Conservation (phyloP, 2,329 filamentous ascomycete species). For the Capronia epimyces region DNA sequence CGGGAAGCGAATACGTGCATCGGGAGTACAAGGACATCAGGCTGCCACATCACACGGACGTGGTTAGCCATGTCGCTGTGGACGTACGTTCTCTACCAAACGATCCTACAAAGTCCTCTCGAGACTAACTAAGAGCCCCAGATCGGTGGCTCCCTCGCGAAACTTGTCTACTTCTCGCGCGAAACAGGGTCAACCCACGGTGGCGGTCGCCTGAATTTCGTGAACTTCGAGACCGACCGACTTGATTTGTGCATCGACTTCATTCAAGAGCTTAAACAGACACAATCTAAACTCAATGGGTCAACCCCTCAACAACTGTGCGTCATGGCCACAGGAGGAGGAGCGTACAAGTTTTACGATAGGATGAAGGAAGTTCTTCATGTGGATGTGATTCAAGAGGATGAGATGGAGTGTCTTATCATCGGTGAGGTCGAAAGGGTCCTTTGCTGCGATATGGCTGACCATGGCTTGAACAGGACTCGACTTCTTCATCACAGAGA, state of each 20-base stretch:
- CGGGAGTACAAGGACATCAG: slow-evolving; percentile 87
- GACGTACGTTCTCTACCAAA: slow-evolving; percentile 60
- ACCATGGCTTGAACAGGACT: slow-evolving; percentile 54
- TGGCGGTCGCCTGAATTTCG: slow-evolving; percentile 87
- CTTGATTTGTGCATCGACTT: slow-evolving; percentile 93
- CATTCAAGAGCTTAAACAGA: slow-evolving; percentile 76
- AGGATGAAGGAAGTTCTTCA: slow-evolving; percentile 70
- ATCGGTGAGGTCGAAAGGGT: slow-evolving; percentile 59
- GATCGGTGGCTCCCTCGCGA: slow-evolving; percentile 93
- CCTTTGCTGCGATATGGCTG: background rate
- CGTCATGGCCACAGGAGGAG: slow-evolving; percentile 93
- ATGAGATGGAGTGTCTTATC: slow-evolving; percentile 98
- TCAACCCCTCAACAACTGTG: slow-evolving; percentile 67
- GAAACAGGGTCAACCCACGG: slow-evolving; percentile 73
- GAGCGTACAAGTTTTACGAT: slow-evolving; percentile 95
- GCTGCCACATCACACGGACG: slow-evolving; percentile 88
- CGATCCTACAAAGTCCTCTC: background rate
- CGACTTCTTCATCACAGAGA: slow-evolving; percentile 98
- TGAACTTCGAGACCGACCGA: slow-evolving; percentile 90
- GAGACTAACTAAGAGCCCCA: slow-evolving; percentile 37
- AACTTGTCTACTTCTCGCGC: slow-evolving; percentile 94
- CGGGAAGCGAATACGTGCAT: slow-evolving; percentile 47
- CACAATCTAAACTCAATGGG: slow-evolving; percentile 71
- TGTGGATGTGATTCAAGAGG: slow-evolving; percentile 83
- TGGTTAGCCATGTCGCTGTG: slow-evolving; percentile 94